Percentiles rank a stretch among this genome's conserved stretches.
phyloP scores from a whole-genome alignment of 345 rosid genomes.

The Pugionium dolabratum region DNA sequence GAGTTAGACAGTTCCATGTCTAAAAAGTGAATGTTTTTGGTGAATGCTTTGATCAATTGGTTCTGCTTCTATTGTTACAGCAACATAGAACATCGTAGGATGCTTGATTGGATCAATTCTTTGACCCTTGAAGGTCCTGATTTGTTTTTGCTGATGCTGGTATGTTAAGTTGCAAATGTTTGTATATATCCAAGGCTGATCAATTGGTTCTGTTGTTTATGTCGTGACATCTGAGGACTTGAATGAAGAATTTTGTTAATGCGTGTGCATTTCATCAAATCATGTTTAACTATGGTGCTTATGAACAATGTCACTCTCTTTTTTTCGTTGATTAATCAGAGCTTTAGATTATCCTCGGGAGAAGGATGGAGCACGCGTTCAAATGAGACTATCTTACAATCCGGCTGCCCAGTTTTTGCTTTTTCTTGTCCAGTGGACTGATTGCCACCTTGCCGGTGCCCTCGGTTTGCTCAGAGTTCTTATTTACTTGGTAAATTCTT shows the following conservation, averaged over 20 bases:
- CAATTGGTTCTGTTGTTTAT: background rate
- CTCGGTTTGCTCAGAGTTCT: constrained; percentile 91
- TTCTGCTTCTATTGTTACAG: background rate
- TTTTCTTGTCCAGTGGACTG: constrained; percentile 97
- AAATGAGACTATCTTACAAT: constrained; percentile 91
- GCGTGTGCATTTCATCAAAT: background rate
- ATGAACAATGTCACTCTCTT: background rate
- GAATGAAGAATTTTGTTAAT: background rate
- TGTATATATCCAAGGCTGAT: background rate
- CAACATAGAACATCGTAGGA: background rate
- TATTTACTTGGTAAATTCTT: constrained; percentile 62
- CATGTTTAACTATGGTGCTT: background rate
- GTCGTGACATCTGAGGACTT: background rate
- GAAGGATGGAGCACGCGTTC: constrained; percentile 82
- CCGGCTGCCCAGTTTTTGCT: constrained; percentile 87
- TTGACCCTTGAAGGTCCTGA: background rate
- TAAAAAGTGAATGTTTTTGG: background rate
- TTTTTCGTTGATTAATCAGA: constrained; percentile 44
- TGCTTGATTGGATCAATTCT: background rate
- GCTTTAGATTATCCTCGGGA: constrained; percentile 86
- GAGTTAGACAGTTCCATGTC: background rate
- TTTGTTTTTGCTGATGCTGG: background rate
- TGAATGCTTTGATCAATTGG: no score
- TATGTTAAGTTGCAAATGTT: background rate
- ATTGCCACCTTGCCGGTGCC: constrained; percentile 89